Evolutionary conservation across 441 rosid genomes (phyloP).

Genomic region (Erysimum cheiri): DNA sequence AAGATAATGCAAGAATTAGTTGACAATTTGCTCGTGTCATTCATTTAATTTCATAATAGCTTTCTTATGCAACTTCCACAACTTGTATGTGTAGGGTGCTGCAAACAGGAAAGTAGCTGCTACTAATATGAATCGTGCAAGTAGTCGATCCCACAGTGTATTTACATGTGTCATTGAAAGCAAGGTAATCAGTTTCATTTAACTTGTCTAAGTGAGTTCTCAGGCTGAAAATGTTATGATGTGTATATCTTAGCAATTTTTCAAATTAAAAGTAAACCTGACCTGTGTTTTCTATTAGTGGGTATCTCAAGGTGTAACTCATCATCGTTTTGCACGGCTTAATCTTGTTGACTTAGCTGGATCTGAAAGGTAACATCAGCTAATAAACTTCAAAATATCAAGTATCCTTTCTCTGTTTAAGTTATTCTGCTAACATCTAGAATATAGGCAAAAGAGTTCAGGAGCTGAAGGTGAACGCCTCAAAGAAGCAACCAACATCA

Average conservation of each 20-base stretch:
- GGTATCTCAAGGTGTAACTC: constrained; percentile 97
- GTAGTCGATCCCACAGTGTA: constrained; percentile 99
- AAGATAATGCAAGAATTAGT: constrained; percentile 6
- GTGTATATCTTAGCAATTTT: constrained; percentile 4
- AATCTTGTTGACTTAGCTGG: constrained; percentile 99
- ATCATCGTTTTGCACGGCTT: constrained; percentile 96
- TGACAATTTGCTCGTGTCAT: constrained; percentile 2
- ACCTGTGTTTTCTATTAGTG: constrained; percentile 57
- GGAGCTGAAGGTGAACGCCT: constrained; percentile 99
- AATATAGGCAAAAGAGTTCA: constrained; percentile 90
- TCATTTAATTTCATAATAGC: constrained; percentile 7
- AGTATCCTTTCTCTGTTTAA: constrained; percentile 6
- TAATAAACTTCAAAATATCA: not conserved
- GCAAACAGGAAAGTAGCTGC: constrained; percentile 98
- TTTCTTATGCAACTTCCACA: constrained; percentile 30
- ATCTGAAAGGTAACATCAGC: constrained; percentile 82
- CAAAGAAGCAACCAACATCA: constrained; percentile 97
- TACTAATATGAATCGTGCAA: constrained; percentile 96
- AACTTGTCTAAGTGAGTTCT: constrained; percentile 26
- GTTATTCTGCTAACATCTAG: constrained; percentile 30
- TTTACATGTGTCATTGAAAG: constrained; percentile 96
- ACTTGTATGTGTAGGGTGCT: constrained; percentile 69
- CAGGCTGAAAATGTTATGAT: not conserved
- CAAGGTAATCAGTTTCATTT: constrained; percentile 56
- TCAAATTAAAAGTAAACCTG: constrained; percentile 24